A percentile compares a stretch with the other conserved stretches of the same genome.
Conservation (phyloP, 2,329 filamentous ascomycete genomes). For the Hypoxylon sp. region DNA sequence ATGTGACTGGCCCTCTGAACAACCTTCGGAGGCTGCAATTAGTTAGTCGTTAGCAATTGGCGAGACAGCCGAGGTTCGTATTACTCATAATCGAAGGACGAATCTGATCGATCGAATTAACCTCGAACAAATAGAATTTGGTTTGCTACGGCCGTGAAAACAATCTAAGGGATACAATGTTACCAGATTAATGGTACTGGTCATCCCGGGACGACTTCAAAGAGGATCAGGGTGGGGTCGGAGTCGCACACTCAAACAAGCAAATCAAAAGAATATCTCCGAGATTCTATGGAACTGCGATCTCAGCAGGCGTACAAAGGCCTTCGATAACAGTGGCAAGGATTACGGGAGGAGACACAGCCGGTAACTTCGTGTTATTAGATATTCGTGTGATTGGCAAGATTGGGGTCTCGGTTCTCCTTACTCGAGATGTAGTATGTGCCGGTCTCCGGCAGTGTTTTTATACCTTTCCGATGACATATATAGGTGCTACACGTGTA, state of each 20-base stretch:
- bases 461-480: conserved; percentile 6
- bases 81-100: conserved; percentile 3
- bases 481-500: conserved; percentile 31
- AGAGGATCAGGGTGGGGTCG: conserved; percentile 26
- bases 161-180: conserved; percentile 27
- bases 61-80: conserved; percentile 12
- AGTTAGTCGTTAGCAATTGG: conserved; percentile 5
- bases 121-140: conserved; percentile 4
- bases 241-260: conserved; percentile 29
- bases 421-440: conserved; percentile 17
- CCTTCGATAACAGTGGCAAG: conserved; percentile 10
- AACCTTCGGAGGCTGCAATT: conserved; percentile 3
- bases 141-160: conserved; percentile 28
- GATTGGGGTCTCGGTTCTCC: conserved; percentile 15
- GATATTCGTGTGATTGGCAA: conserved; percentile 6
- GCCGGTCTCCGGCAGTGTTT: conserved; percentile 6
- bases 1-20: conserved; percentile 6
- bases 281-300: conserved; percentile 6
- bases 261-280: conserved; percentile 15
- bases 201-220: conserved; percentile 29
- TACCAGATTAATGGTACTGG: conserved; percentile 29
- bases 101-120: conserved; percentile 13
- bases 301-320: conserved; percentile 13
- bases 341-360: conserved; percentile 1
- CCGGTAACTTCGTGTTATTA: conserved; percentile 5